Percentiles rank a stretch among this genome's conserved stretches.
Evolutionary conservation across 2,329 filamentous ascomycete species (phyloP).

Genomic region (Colletotrichum graminicola): DNA sequence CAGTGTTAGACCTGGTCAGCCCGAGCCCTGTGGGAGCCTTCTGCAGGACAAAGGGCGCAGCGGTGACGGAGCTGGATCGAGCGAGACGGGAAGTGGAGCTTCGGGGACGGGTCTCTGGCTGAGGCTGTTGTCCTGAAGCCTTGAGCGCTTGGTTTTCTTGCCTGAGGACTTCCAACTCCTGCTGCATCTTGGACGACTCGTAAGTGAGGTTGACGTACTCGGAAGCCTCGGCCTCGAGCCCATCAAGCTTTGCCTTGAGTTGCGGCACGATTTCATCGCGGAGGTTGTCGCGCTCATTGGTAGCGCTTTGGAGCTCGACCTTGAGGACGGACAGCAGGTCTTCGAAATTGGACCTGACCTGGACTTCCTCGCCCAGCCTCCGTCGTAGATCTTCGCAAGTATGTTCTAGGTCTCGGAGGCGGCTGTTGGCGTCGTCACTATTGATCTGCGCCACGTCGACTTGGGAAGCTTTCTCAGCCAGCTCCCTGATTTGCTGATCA

Average conservation of each 20-base stretch:
- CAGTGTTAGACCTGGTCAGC: conserved; percentile 71
- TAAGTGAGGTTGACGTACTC: conserved; percentile 81
- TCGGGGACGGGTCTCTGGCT: conserved; percentile 42
- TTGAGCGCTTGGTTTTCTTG: conserved; percentile 73
- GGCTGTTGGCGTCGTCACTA: conserved; percentile 67
- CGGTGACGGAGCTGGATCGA: conserved; percentile 76
- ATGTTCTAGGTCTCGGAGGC: conserved; percentile 82
- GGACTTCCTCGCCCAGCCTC: conserved; percentile 84
- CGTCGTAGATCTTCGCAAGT: conserved; percentile 86
- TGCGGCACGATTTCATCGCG: conserved; percentile 89
- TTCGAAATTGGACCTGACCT: conserved; percentile 93
- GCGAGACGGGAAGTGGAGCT: conserved; percentile 56
- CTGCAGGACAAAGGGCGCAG: conserved; percentile 57
- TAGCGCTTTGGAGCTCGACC: conserved; percentile 82
- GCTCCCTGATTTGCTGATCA: conserved; percentile 84
- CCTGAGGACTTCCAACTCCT: conserved; percentile 81
- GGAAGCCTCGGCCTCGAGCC: conserved; percentile 79
- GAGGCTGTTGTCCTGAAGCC: conserved; percentile 51
- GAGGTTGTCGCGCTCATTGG: conserved; percentile 92
- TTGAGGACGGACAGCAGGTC: conserved; percentile 88
- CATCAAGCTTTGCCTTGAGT: conserved; percentile 80
- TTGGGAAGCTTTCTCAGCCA: conserved; percentile 83
- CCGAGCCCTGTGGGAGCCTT: conserved; percentile 53
- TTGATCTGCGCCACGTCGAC: conserved; percentile 67
- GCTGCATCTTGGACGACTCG: conserved; percentile 86